Base-by-base conservation (phyloP, 257 asterid species). In the Rauvolfia tetraphylla region DNA sequence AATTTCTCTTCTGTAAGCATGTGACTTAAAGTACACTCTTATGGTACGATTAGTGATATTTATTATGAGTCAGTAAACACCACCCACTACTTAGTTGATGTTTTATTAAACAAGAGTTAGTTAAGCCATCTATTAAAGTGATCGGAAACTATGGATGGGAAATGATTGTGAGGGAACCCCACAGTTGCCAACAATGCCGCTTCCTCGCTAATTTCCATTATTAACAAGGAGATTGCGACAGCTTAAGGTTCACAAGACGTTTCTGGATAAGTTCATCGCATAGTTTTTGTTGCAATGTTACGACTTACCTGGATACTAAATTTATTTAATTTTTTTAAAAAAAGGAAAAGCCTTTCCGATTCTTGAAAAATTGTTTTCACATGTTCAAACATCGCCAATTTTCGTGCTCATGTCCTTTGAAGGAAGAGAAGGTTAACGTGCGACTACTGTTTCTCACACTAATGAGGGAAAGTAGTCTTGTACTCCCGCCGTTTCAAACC, bases 21-120 rank as follows among this genome's bases (percentile, higher is more conserved):
- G 79, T 75, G 73, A 58, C 83, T 79, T 69, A 58, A 75, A 58
- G 72, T 25, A 58, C 73, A 79, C 76, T 39, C 79, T 6, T 41
- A 51, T 17, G 18, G 29, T 48, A 23, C 58, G 34, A 46, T 59
- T 67, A 79, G 82, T 67, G 59, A 74, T 51, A 34, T 17, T 2
- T n/a, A n/a, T 44, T 53, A 53, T 53, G 9, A 65, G 48, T 36
- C 34, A 65, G 20, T 41, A 73, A 41, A 66, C 23, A 20, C 29
- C 53, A 27, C 76, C 61, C 41, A 31, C 70, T 59, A 72, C 54
- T 15, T 5, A 17, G 74, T 48, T 34, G n/a, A 41, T 67, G 41
- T 3, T 68, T 42, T 29, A 39, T 65, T 27, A 36, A 49, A 34
- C 27, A 54, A 56, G 10, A 23, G 14, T 31, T 20, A 25, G 76